Base-by-base conservation (phyloP, 768 basidiomycete genomes). In the Pisolithus sp. region DNA sequence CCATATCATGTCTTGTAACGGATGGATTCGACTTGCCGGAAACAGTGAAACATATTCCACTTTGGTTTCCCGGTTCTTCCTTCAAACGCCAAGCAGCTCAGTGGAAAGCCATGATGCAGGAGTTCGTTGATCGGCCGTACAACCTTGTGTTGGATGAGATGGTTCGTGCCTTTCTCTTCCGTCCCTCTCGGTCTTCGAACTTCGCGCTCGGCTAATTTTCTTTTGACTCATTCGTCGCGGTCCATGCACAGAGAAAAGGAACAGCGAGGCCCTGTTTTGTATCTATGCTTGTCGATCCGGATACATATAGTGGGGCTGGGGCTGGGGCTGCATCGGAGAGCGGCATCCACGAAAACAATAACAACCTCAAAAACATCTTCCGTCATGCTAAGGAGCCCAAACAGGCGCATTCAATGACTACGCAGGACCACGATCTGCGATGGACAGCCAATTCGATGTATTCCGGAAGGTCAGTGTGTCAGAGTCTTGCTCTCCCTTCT, bases 361-460 rank as follows among this genome's bases (percentile, higher is more conserved):
- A 26, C 2, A 43, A 28, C 28, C 6, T n/a, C 9, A 18, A 28
- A 36, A 15, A 40, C 24, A 9, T 3, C 20, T 21, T 20, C 23
- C 20, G 20, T 2, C 21, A 42, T 18, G 30, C 30, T 4, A 48
- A 53, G 23, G 15, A 34, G n/a, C 15, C 26, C 44, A 3, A 21
- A 2, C 37, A 56, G 55, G 37, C 30, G 48, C 18, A 51, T 38
- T 36, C 31, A 12, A 15, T 20, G 28, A 65, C 66, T 44, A 18
- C 42, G 12, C 62, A 66, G 50, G 83, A 86, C 58, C 81, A 81
- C 54, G 86, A 89, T 57, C 71, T 89, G 43, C 83, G 85, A 53
- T 86, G 86, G 85, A 81, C 84, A 1, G 87, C 88, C n/a, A 88
- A 89, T 63, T 88, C 86, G 28, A 87, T 89, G 83, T 89, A 85